Evolutionary conservation across 75 land plant genomes (phyloP).

Genomic region (Cryptomeria japonica): DNA sequence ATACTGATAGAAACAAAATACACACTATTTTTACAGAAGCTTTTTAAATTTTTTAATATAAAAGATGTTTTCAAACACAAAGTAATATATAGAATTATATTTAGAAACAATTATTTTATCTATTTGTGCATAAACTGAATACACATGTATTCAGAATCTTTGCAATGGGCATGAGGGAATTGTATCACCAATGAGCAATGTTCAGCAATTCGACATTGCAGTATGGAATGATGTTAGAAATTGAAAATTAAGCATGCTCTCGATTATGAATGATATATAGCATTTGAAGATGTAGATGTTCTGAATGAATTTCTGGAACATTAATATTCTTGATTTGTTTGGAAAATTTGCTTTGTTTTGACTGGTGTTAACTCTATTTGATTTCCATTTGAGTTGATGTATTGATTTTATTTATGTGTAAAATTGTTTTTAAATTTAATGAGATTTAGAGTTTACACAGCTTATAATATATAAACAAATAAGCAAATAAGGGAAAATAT

Average conservation of each 20-base stretch:
- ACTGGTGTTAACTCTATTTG: neutral
- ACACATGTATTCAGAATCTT: neutral
- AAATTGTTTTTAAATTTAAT: neutral
- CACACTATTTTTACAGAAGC: too few species aligned
- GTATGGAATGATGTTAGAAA: neutral
- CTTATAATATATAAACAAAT: neutral
- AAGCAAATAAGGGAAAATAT: too few species aligned
- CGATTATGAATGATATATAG: neutral
- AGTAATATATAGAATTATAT: neutral
- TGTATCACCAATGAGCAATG: neutral
- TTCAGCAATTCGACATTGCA: neutral
- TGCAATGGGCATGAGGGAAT: neutral
- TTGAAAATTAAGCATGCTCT: neutral
- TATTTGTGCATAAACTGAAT: neutral
- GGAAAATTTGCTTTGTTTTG: neutral
- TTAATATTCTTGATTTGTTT: neutral
- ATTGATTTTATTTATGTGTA: neutral
- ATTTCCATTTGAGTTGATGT: neutral
- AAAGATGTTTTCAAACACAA: neutral
- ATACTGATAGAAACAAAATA: too few species aligned
- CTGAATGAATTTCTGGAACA: neutral
- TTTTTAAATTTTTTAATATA: too few species aligned
- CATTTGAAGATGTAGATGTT: neutral
- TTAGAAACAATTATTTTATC: neutral
- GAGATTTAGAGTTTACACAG: neutral